Conservation (phyloP, 1,139 yeast genomes). For the Kurtzmaniella quercitrusa region DNA sequence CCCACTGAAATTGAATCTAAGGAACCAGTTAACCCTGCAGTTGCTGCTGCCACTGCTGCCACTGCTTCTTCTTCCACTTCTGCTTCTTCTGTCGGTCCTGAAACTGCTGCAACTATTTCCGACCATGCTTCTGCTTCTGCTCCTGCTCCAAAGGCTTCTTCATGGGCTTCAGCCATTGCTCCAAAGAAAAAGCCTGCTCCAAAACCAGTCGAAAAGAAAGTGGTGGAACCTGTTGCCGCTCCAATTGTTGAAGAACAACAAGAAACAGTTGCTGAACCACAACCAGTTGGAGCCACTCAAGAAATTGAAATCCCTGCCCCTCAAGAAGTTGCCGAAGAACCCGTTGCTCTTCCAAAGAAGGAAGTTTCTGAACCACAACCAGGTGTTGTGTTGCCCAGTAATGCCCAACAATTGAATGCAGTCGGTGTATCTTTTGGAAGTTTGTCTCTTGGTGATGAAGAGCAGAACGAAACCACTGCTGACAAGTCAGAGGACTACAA, state of each 20-base stretch:
- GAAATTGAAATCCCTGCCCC: conserved; percentile 10
- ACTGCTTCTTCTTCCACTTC: conserved; percentile 10
- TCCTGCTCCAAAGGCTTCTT: conserved; percentile 30
- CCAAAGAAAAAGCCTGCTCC: conserved; percentile 37
- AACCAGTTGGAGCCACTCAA: conserved; percentile 11
- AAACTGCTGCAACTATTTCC: conserved; percentile 20
- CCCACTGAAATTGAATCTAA: conserved; percentile 10
- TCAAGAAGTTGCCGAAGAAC: conserved; percentile 11
- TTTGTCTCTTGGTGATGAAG: conserved; percentile 48
- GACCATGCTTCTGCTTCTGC: conserved; percentile 13
- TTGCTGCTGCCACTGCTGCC: conserved; percentile 16
- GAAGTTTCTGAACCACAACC: conserved; percentile 26
- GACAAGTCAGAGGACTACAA: conserved; percentile 9
- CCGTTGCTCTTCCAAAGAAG: conserved; percentile 9
- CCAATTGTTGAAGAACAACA: conserved; percentile 9
- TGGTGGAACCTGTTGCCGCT: conserved; percentile 8
- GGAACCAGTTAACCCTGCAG: conserved; percentile 11
- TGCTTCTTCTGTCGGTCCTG: conserved; percentile 8
- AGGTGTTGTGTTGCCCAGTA: conserved; percentile 66
- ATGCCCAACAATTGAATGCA: conserved; percentile 45
- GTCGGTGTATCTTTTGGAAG: conserved; percentile 74
- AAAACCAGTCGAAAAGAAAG: conserved; percentile 19
- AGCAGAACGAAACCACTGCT: conserved; percentile 13
- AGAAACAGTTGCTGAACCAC: conserved; percentile 7
- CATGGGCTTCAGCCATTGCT: conserved; percentile 62